Conservation (phyloP, 441 rosid species). For the Lagerstroemia fauriei region DNA sequence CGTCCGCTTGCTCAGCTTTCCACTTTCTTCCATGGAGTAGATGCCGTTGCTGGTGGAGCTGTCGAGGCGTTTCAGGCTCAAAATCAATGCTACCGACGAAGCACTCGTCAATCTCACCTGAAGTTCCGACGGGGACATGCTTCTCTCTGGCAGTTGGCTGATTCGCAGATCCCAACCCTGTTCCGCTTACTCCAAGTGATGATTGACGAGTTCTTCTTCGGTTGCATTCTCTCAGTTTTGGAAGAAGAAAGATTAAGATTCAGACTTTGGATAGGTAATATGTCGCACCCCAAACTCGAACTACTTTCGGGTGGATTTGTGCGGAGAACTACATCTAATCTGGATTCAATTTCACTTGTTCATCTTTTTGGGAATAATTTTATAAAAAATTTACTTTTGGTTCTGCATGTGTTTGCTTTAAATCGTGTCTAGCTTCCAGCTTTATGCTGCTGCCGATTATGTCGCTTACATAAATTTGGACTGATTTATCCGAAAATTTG, state of each 20-base stretch:
- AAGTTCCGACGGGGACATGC: neutral
- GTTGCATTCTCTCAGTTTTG: neutral
- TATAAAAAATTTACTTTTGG: no score
- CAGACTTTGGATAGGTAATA: neutral
- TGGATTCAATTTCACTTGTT: neutral
- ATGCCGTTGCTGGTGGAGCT: neutral
- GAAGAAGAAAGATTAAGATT: neutral
- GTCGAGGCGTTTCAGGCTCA: neutral
- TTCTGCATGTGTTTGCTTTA: no score
- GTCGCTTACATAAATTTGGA: no score
- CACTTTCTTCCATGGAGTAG: neutral
- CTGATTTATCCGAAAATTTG: no score
- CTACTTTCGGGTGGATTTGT: neutral
- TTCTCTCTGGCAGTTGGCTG: neutral
- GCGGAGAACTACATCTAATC: neutral
- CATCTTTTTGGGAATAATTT: no score
- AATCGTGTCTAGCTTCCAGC: no score
- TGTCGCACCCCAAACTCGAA: no score
- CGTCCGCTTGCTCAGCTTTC: neutral
- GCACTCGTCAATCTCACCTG: neutral
- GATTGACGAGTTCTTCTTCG: neutral
- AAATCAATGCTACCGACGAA: slow-evolving; percentile 1
- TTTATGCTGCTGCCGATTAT: no score
- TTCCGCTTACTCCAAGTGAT: neutral
- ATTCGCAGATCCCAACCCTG: neutral